A percentile compares a stretch with the other conserved stretches of the same genome.
These are phyloP conservation scores for Sclerotinia subarctica DNA, from an alignment of 2,329 filamentous ascomycete species.

Conservation along the genomic window DNA sequence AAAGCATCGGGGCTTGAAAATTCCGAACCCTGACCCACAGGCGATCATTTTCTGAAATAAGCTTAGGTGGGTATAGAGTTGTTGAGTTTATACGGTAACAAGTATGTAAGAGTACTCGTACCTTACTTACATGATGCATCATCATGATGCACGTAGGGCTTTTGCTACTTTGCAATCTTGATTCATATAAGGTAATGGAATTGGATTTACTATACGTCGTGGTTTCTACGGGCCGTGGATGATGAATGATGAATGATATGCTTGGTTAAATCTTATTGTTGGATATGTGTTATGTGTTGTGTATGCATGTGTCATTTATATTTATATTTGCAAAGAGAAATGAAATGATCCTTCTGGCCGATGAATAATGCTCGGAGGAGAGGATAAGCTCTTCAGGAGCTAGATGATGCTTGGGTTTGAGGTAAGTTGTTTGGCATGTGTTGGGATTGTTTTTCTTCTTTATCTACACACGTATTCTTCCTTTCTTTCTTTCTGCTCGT, in stretches of 20 bases:
- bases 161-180: not conserved
- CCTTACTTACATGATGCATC: too few relatives aligned
- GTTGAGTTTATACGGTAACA: too few relatives aligned
- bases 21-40: too few relatives aligned
- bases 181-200: conserved; percentile 1
- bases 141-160: not conserved
- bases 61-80: too few relatives aligned
- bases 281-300: not conserved
- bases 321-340: not conserved
- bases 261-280: too few relatives aligned
- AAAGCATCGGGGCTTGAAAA: too few relatives aligned
- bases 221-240: not conserved
- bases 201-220: not conserved
- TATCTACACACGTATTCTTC: not conserved
- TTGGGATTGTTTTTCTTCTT: not conserved
- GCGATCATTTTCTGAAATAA: too few relatives aligned
- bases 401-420: not conserved
- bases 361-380: not conserved
- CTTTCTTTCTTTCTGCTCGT: not conserved
- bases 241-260: not conserved
- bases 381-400: not conserved
- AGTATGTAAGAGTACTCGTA: too few relatives aligned
- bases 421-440: conserved; percentile 3
- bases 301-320: not conserved
- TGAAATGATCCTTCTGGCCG: conserved; percentile 9